Base-by-base conservation (phyloP, 495 filamentous ascomycete genomes). In the Aspergillus saccharolyticus region DNA sequence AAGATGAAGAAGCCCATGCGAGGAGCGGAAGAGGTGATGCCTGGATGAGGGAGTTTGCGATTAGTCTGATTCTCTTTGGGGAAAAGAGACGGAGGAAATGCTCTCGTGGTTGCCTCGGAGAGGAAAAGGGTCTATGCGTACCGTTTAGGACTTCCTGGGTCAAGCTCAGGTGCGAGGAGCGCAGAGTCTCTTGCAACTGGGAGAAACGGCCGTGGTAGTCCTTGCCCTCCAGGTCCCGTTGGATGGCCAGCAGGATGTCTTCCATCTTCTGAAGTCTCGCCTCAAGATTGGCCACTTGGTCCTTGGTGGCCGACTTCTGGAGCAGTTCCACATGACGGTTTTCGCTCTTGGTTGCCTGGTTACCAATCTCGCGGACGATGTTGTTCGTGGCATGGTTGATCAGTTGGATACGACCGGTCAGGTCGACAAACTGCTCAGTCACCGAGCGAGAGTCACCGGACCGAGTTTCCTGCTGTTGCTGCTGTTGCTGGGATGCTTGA, bases 321-420 rank as follows among this genome's bases (percentile, higher is more conserved):
- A 77, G 64, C 22, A 80, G 50, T 57, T 91, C 83, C 25, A 79
- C 65, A 66, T 91, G 83, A 42, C 82, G 78, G 58, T 80, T 75
- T 48, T 90, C 82, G 58, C 74, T 74, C 44, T 82, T 71, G 50
- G 63, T 66, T 55, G 66, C 71, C 45, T 79, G 69, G 56, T 53
- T 65, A 48, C 75, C 74, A n/a, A 88, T 63, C 45, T 88, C 78
- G 44, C 82, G 83, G 70, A 88, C 80, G 66, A 93, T 78, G 68
- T 78, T 84, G 45, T 82, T 83, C 30, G 89, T 74, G 53, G 87
- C 84, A 60, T 91, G 85, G 75, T 85, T 85, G 59, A 91, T 75
- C 44, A 78, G 79, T 68, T 96, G 87, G 8, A 97, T 71, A 9
- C 90, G 85, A 76, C 87, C 86, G 70, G 90, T 82, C 10, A 97